Evolutionary conservation across 768 basidiomycete genomes (phyloP).

Genomic region (Macrolepiota dolichaula): DNA sequence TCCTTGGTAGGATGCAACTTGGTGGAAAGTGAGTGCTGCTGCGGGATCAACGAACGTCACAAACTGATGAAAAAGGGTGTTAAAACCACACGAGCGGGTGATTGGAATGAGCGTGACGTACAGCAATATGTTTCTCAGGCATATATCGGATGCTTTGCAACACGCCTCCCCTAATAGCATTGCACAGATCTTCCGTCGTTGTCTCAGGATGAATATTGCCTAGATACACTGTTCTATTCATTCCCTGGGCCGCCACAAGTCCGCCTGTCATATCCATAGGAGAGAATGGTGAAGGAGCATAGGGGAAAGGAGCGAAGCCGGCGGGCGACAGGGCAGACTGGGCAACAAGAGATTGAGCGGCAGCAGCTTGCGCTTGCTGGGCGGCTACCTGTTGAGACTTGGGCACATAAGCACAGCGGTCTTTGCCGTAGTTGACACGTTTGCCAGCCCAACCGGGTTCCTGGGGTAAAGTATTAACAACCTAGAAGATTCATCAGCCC

Average conservation of each 20-base stretch:
- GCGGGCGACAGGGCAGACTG: conserved; percentile 44
- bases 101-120: conserved; percentile 34
- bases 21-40: conserved; percentile 91
- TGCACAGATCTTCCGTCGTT: conserved; percentile 91
- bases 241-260: conserved; percentile 39
- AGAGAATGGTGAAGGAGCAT: conserved; percentile 38
- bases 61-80: conserved; percentile 50
- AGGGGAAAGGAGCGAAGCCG: conserved; percentile 47
- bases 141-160: conserved; percentile 93
- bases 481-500: conserved; percentile 40
- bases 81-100: not conserved
- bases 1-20: conserved; percentile 86
- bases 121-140: conserved; percentile 96
- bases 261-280: conserved; percentile 29
- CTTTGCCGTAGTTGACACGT: conserved; percentile 97
- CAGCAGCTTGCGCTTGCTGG: conserved; percentile 83
- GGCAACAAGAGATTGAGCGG: conserved; percentile 66
- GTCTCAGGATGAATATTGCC: conserved; percentile 98
- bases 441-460: conserved; percentile 95
- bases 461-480: conserved; percentile 88
- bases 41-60: conserved; percentile 95
- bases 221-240: conserved; percentile 93
- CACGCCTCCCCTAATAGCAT: conserved; percentile 94
- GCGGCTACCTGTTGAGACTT: conserved; percentile 91
- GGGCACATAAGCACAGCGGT: conserved; percentile 96